Evolutionary conservation across 2,329 filamentous ascomycete genomes (phyloP).

Genomic region (Didymella pinodella): DNA sequence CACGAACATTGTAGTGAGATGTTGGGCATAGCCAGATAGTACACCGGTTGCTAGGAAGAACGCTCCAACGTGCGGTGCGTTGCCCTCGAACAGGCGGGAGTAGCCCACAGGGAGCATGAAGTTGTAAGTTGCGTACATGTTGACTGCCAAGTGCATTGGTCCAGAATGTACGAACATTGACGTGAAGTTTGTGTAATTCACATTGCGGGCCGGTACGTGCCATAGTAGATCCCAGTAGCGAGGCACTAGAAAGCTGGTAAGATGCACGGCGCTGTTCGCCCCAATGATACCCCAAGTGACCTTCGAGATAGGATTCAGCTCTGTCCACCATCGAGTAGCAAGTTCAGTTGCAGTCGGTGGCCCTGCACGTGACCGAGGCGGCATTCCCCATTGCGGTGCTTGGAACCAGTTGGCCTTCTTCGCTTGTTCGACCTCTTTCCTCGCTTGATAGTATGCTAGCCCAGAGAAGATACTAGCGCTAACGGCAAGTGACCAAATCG

Average conservation of each 20-base stretch:
- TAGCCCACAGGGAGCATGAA: constrained; percentile 43
- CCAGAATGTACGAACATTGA: constrained; percentile 40
- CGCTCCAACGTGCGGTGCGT: constrained; percentile 38
- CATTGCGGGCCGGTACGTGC: constrained; percentile 42
- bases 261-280: constrained; percentile 39
- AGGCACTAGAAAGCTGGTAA: constrained; percentile 34
- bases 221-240: constrained; percentile 38
- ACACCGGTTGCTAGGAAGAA: constrained; percentile 45
- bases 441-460: constrained; percentile 42
- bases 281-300: constrained; percentile 41
- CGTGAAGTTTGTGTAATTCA: constrained; percentile 43
- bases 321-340: constrained; percentile 34
- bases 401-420: constrained; percentile 29
- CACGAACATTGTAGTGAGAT: constrained; percentile 38
- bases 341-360: constrained; percentile 41
- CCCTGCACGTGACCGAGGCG: constrained; percentile 22
- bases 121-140: constrained; percentile 43
- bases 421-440: constrained; percentile 34
- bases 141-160: constrained; percentile 35
- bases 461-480: constrained; percentile 40
- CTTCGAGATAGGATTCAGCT: constrained; percentile 38
- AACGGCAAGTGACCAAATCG: constrained; percentile 40
- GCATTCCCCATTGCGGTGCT: constrained; percentile 28
- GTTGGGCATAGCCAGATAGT: constrained; percentile 43
- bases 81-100: constrained; percentile 42